phyloP scores from a whole-genome alignment of 352 stramenopile species.

The Albugo laibachii region DNA sequence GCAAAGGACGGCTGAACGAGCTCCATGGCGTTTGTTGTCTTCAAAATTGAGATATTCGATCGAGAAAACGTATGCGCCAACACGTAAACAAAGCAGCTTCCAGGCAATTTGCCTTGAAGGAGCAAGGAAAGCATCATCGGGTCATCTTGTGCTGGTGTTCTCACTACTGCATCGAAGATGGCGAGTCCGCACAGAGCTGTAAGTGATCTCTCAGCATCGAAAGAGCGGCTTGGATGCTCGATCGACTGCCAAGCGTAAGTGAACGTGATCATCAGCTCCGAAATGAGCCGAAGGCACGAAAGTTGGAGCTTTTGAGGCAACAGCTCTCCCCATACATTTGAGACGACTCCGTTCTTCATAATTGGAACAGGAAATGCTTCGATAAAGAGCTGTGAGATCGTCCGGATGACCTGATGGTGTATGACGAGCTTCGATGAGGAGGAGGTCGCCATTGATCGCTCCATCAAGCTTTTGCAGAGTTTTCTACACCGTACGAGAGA shows the following conservation, averaged over 20 bases:
- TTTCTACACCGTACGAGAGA: constrained; percentile 58
- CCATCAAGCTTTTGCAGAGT: constrained; percentile 61
- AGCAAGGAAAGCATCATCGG: constrained; percentile 63
- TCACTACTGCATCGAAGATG: constrained; percentile 69
- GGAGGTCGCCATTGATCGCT: constrained; percentile 64
- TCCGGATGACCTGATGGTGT: constrained; percentile 76
- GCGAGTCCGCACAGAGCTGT: constrained; percentile 52
- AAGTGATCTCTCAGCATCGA: constrained; percentile 72
- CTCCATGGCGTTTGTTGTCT: constrained; percentile 64
- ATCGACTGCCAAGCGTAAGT: constrained; percentile 78
- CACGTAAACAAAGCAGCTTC: constrained; percentile 41
- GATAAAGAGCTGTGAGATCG: constrained; percentile 62
- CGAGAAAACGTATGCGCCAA: constrained; percentile 72
- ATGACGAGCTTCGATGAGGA: constrained; percentile 79
- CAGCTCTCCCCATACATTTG: constrained; percentile 53
- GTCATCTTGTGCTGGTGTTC: constrained; percentile 45
- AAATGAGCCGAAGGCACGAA: constrained; percentile 51
- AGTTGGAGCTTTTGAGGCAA: constrained; percentile 64
- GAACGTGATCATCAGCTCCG: constrained; percentile 60
- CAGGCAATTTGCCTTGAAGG: constrained; percentile 23
- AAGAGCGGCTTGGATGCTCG: constrained; percentile 64
- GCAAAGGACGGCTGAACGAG: constrained; percentile 60
- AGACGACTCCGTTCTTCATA: constrained; percentile 8
- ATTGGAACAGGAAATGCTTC: constrained; percentile 65
- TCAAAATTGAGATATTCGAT: constrained; percentile 59